Base-by-base conservation (phyloP, 169 alveolate species). In the Cryptosporidium sp. region DNA sequence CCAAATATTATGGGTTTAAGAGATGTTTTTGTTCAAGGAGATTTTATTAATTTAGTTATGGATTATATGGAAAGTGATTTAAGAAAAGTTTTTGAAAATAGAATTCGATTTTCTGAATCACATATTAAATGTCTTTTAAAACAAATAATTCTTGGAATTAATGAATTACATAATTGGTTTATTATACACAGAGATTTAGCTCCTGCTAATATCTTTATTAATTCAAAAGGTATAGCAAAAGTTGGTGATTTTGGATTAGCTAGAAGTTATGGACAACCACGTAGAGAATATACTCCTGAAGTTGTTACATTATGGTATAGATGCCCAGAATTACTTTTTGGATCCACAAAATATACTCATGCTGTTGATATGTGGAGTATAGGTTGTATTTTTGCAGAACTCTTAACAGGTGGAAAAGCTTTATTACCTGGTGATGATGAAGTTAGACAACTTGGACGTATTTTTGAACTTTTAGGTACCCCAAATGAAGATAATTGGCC, bases 31-130 rank as follows among this genome's bases (percentile, higher is more conserved):
- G 94, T 95, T 39, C 96, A 95, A 37, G 93, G 93, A 29, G 93
- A 86, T 73, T 94, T 87, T 51, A 94, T 94, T 84, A 94, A 95
- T 61, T 93, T 92, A 95, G 98, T 97, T 1, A 97, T 98, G 99
- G 99, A 98, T 91, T 97, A 97, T 87, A 94, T 97, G 91, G 99
- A 98, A 70, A 98, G 97, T 91, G 99, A 98, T 80, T 85, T 98
- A 61, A 97, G 97, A 92, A 94, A 96, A 73, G 93, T 97, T 23
- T 87, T 98, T 60, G 98, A 96, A 65, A 94, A 94, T 60, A 94
- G 95, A 39, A 96, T 96, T n/a, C 92, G 96, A 44, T 97, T 97
- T 86, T 92, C 99, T n/a, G 93, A 96, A 26, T 93, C 98, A 3
- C 98, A 97, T 85, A 91, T 96, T 18, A 97, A 97, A 93, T 94